Evolutionary conservation across 2,329 filamentous ascomycete genomes (phyloP).

Genomic region (Amphichorda felina): DNA sequence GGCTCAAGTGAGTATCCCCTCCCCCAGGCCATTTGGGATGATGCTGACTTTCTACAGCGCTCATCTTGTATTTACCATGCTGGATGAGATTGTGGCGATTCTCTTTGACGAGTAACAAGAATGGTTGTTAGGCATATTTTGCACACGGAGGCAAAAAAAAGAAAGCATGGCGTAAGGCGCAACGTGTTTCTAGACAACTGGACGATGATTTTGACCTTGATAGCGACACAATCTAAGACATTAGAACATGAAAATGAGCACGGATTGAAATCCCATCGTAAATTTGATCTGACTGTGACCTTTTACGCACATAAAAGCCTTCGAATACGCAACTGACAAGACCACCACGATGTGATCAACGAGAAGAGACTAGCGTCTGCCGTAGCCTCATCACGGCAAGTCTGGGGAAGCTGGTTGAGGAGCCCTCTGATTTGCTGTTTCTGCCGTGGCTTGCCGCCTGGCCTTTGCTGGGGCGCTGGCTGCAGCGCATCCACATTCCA

Average conservation of each 20-base stretch:
- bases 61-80: constrained; percentile 57
- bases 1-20: constrained; percentile 61
- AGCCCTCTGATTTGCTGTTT: neutral
- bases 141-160: neutral
- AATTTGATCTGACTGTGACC: too few species aligned
- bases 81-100: constrained; percentile 58
- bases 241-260: too few species aligned
- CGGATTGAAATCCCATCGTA: too few species aligned
- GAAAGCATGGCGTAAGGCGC: constrained; percentile 1
- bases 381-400: neutral
- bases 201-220: too few species aligned
- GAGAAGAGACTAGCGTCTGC: neutral
- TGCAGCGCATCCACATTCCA: too few species aligned
- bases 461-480: too few species aligned
- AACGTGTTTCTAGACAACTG: neutral
- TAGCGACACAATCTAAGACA: too few species aligned
- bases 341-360: neutral
- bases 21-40: neutral
- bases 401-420: constrained; percentile 1
- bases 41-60: constrained; percentile 28
- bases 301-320: too few species aligned
- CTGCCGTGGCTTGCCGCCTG: neutral
- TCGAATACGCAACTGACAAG: neutral
- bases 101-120: constrained; percentile 39
- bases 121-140: constrained; percentile 1